Percentiles rank a stretch among this genome's conserved stretches.
Conservation (phyloP, 2,329 filamentous ascomycete species). For the Mollisia scopiformis region DNA sequence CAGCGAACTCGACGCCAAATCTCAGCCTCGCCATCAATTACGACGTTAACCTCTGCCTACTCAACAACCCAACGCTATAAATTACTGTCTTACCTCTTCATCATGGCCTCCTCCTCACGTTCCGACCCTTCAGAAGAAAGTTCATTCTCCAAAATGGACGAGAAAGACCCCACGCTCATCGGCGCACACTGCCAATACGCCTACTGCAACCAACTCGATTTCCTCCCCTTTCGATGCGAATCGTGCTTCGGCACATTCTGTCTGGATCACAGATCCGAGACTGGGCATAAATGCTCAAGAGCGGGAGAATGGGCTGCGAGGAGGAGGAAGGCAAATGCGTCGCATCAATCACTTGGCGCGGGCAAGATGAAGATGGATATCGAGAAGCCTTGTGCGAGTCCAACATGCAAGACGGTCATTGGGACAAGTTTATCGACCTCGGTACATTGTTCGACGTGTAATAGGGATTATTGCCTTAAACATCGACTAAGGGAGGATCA, state of each 20-base stretch:
- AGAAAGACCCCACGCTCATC: slow-evolving; percentile 79
- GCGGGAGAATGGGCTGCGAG: slow-evolving; percentile 65
- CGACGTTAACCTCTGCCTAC: slow-evolving; percentile 27
- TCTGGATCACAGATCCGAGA: slow-evolving; percentile 89
- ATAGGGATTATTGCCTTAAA: slow-evolving; percentile 76
- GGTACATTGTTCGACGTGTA: slow-evolving; percentile 73
- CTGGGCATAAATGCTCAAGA: slow-evolving; percentile 70
- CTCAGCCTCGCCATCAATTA: slow-evolving; percentile 31
- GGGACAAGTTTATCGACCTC: slow-evolving; percentile 68
- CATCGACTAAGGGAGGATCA: slow-evolving; percentile 81
- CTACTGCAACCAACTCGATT: slow-evolving; percentile 94
- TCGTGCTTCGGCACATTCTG: slow-evolving; percentile 86
- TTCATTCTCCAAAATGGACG: slow-evolving; percentile 74
- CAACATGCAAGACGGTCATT: slow-evolving; percentile 70
- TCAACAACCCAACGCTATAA: slow-evolving; percentile 13
- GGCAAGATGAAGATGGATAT: slow-evolving; percentile 56
- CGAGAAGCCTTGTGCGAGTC: slow-evolving; percentile 70
- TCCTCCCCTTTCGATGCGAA: slow-evolving; percentile 92
- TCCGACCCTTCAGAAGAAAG: slow-evolving; percentile 45
- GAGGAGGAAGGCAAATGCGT: slow-evolving; percentile 55
- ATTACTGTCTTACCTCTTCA: slow-evolving; percentile 24
- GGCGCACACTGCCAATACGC: slow-evolving; percentile 89
- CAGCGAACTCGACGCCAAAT: slow-evolving; percentile 13
- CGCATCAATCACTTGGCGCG: slow-evolving; percentile 56
- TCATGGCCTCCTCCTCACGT: slow-evolving; percentile 56